Percentiles rank a stretch among this genome's conserved stretches.
Evolutionary conservation across 78 protist genomes (phyloP).

Genomic region (Chrysochromulina parva): DNA sequence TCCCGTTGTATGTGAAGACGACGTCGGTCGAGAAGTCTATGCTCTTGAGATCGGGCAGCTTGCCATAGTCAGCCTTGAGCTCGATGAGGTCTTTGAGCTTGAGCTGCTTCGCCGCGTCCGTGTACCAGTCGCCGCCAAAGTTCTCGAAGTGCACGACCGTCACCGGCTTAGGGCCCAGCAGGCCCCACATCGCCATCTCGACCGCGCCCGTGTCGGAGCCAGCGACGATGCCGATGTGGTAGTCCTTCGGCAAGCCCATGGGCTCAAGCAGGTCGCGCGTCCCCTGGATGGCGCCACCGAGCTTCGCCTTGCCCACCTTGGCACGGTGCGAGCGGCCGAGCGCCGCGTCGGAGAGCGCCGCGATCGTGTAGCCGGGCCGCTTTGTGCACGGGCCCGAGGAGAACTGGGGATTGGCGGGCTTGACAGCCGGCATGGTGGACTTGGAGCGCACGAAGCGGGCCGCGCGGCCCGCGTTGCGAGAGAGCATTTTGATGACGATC

Average conservation of each 20-base stretch:
- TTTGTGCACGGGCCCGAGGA: constrained; percentile 65
- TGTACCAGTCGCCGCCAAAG: constrained; percentile 49
- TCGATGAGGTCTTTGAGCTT: constrained; percentile 41
- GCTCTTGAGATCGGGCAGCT: constrained; percentile 46
- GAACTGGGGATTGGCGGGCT: constrained; percentile 45
- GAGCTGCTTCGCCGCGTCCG: constrained; percentile 47
- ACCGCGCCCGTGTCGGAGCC: constrained; percentile 49
- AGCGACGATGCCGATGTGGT: constrained; percentile 57
- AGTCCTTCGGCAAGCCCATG: constrained; percentile 45
- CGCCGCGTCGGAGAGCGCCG: constrained; percentile 10
- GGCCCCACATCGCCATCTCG: constrained; percentile 62
- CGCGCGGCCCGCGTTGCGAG: no score
- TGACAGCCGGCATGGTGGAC: neutral
- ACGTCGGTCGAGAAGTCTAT: constrained; percentile 34
- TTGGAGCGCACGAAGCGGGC: neutral
- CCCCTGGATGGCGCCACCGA: constrained; percentile 18
- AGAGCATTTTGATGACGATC: no score
- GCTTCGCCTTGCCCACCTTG: constrained; percentile 27
- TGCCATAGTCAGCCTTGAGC: constrained; percentile 37
- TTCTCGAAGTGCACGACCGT: constrained; percentile 55
- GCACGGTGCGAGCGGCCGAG: constrained; percentile 66
- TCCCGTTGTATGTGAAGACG: constrained; percentile 67
- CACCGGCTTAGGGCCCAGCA: constrained; percentile 61
- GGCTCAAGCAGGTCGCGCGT: constrained; percentile 24
- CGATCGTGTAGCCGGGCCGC: constrained; percentile 57